A percentile compares a stretch with the other conserved stretches of the same genome.
phyloP scores from a whole-genome alignment of 1,284 basidiomycete genomes.

The Austroboletus rostrupii region DNA sequence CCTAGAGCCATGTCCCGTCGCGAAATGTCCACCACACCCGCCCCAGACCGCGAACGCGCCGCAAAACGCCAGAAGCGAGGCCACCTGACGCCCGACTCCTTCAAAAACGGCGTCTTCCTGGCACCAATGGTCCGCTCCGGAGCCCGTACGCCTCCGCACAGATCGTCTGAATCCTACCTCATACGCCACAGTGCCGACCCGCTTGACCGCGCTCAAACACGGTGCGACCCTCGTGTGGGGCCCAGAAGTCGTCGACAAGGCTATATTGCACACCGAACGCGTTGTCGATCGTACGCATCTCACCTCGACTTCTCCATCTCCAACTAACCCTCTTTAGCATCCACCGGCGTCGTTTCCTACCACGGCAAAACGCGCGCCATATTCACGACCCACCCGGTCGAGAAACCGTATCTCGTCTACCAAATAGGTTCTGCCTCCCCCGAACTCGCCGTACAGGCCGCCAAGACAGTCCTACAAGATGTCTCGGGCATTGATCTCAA shows the following conservation, averaged over 20 bases:
- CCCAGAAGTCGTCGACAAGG: constrained; percentile 95
- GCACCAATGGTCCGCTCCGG: constrained; percentile 96
- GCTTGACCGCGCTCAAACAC: constrained; percentile 86
- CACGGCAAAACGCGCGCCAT: constrained; percentile 79
- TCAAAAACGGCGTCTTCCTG: constrained; percentile 80
- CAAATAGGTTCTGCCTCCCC: constrained; percentile 93
- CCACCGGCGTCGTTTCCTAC: constrained; percentile 88
- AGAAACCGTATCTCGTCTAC: constrained; percentile 87
- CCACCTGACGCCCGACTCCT: constrained; percentile 60
- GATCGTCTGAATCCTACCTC: not conserved
- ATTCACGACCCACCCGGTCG: constrained; percentile 91
- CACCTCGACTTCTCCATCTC: not conserved
- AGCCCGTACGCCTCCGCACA: constrained; percentile 54
- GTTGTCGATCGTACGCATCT: constrained; percentile 73
- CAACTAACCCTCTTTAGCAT: constrained; percentile 43
- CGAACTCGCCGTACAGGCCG: constrained; percentile 87
- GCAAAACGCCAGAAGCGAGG: constrained; percentile 53
- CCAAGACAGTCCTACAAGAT: constrained; percentile 82
- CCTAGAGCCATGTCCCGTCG: constrained; percentile 48
- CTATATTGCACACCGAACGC: constrained; percentile 83
- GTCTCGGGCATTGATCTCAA: constrained; percentile 94
- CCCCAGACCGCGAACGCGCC: constrained; percentile 37
- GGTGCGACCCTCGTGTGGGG: constrained; percentile 96
- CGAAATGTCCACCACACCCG: constrained; percentile 45
- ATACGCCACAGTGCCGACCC: constrained; percentile 62